Conservation (phyloP, 2,329 filamentous ascomycete genomes). For the Ascochyta viciae-villosae region DNA sequence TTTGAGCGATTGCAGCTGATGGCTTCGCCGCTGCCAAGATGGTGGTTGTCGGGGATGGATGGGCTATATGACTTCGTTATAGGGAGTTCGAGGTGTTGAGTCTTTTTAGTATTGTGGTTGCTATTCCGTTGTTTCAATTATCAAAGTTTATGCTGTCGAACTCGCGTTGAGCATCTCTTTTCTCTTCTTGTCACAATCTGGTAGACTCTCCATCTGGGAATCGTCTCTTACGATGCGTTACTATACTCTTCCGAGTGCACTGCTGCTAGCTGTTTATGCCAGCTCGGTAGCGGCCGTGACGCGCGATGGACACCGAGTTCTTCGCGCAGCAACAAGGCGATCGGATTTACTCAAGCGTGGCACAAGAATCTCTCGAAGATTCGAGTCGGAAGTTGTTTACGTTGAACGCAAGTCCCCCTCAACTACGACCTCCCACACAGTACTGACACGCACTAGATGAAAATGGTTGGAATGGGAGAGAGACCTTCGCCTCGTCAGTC, state of each 20-base stretch:
- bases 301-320: conserved; percentile 24
- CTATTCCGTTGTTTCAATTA: too few relatives aligned
- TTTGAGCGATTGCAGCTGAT: not conserved
- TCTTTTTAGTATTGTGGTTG: too few relatives aligned
- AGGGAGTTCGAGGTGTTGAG: not conserved
- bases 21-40: conserved; percentile 4
- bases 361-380: conserved; percentile 35
- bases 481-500: conserved; percentile 46
- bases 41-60: not conserved
- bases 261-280: conserved; percentile 1
- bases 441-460: conserved; percentile 26
- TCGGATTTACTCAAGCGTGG: conserved; percentile 35
- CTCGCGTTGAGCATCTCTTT: too few relatives aligned
- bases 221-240: not conserved
- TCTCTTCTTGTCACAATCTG: too few relatives aligned
- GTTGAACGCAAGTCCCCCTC: conserved; percentile 37
- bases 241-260: not conserved
- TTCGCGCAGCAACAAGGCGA: conserved; percentile 43
- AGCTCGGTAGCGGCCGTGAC: conserved; percentile 3
- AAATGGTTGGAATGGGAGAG: conserved; percentile 30
- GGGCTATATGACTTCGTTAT: not conserved
- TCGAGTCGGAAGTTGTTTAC: conserved; percentile 41
- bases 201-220: too few relatives aligned
- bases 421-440: not conserved
- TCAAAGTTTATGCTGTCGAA: too few relatives aligned